A percentile compares a stretch with the other conserved stretches of the same genome.
Conservation (phyloP, 257 asterid genomes). For the Marsdenia floribunda region DNA sequence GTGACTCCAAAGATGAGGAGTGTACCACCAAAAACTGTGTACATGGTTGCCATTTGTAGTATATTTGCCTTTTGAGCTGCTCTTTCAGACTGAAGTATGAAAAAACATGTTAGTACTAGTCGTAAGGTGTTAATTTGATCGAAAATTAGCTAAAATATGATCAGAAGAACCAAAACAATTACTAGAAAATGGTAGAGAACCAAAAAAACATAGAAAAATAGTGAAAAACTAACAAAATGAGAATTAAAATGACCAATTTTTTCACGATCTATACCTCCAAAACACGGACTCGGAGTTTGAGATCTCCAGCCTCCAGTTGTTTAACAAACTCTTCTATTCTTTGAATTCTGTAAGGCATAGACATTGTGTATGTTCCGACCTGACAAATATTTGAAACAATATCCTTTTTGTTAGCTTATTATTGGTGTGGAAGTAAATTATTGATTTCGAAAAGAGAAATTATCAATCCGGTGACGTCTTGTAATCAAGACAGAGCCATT, state of each 20-base stretch:
- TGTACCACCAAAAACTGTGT: constrained; percentile 74
- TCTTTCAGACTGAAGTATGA: constrained; percentile 68
- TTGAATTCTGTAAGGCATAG: constrained; percentile 91
- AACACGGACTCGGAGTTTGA: constrained; percentile 93
- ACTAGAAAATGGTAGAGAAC: too few species aligned
- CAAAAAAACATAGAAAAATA: too few species aligned
- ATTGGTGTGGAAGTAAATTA: neutral
- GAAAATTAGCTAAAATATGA: too few species aligned
- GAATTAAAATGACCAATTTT: too few species aligned
- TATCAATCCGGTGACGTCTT: neutral
- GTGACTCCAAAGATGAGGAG: constrained; percentile 72
- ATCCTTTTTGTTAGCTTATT: neutral
- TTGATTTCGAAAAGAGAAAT: neutral
- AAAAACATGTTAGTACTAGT: too few species aligned
- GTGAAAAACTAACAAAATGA: too few species aligned
- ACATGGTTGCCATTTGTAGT: constrained; percentile 91
- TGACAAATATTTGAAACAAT: constrained; percentile 19
- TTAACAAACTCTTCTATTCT: constrained; percentile 78
- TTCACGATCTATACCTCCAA: constrained; percentile 52
- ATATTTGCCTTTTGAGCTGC: constrained; percentile 88
- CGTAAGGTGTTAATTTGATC: too few species aligned
- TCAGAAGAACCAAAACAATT: too few species aligned
- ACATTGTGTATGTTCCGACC: constrained; percentile 75
- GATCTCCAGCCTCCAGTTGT: constrained; percentile 87
- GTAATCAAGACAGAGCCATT: neutral